These are phyloP conservation scores for Scheffersomyces lignicola DNA, from an alignment of 1,139 yeast genomes.

Conservation along the genomic window DNA sequence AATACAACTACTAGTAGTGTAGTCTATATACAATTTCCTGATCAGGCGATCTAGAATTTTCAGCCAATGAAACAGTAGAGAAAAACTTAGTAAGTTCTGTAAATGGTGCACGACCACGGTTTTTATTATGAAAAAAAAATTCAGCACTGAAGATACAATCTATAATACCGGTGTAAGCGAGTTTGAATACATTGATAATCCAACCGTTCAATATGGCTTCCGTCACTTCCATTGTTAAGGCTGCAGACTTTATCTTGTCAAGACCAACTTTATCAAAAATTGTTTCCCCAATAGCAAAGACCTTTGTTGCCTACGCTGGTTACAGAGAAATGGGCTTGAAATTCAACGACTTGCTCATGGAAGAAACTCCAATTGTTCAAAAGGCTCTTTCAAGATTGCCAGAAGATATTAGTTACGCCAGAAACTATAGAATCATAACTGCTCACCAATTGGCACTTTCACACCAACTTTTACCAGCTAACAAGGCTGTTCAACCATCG, in stretches of 20 bases:
- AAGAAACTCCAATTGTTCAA: slow-evolving; percentile 85
- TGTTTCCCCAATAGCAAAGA: slow-evolving; percentile 76
- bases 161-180: too few species aligned
- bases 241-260: slow-evolving; percentile 77
- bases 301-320: slow-evolving; percentile 74
- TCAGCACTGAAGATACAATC: too few species aligned
- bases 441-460: slow-evolving; percentile 88
- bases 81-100: too few species aligned
- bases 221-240: slow-evolving; percentile 78
- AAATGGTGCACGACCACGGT: too few species aligned
- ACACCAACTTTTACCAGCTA: slow-evolving; percentile 81
- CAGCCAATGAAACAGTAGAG: slow-evolving; percentile 20
- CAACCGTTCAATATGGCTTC: slow-evolving; percentile 61
- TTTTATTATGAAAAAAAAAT: too few species aligned
- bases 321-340: slow-evolving; percentile 92
- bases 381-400: slow-evolving; percentile 89
- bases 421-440: slow-evolving; percentile 87
- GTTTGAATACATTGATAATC: too few species aligned
- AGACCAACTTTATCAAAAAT: slow-evolving; percentile 77
- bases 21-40: slow-evolving; percentile 14
- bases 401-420: slow-evolving; percentile 77
- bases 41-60: slow-evolving; percentile 21
- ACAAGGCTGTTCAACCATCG: slow-evolving; percentile 74
- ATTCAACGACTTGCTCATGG: slow-evolving; percentile 82
- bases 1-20: slow-evolving; percentile 34